Evolutionary conservation across 768 basidiomycete species (phyloP), one percentile per base, ranked within the genome.

Genomic region (Naganishia onofrii): DNA sequence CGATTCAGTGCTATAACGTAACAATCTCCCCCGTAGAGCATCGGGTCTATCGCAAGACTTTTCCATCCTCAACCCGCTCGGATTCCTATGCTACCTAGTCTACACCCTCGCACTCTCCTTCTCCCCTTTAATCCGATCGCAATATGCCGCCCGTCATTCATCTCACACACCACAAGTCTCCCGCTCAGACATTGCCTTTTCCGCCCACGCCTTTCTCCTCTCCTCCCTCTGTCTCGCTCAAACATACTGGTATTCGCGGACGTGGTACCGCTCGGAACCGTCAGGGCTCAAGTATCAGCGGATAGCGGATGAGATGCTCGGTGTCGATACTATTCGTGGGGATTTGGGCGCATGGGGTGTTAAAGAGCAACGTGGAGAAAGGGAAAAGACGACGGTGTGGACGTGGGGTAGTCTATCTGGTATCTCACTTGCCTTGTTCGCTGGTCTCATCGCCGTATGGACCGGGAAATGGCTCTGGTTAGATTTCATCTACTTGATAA

Each of bases 161-260:
- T 83, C 83, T 0, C 78, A 82, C 71, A 31, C 65, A 3, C 81
- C 82, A 0, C 76, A 82, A 28, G 80, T 84, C 28, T 73, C 76
- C 1, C 36, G 51, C 9, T 80, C 82, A 53, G 84, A 84, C 71
- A 72, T 84, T 38, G 83, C 77, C 9, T 84, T 84, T 66, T 77
- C 81, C 0, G 29, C 76, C 1, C 83, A 84, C 67, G 80, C 81
- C 0, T 71, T 81, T 26, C 19, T 79, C 0, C 70, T 83, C 4
- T 78, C 80, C 2, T 34, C 63, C n/a, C 42, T 82, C 26, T 79
- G 75, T 0, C 68, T 83, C 19, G 29, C 44, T 0, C 83, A 83
- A 70, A 79, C 80, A 1, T 78, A 74, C 64, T 74, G 76, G 65
- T 84, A 83, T 71, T 71, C 72, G 23, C 44, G 68, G 12, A 19